Base-by-base conservation (phyloP, 1,284 basidiomycete genomes). In the Leccinum fallax region DNA sequence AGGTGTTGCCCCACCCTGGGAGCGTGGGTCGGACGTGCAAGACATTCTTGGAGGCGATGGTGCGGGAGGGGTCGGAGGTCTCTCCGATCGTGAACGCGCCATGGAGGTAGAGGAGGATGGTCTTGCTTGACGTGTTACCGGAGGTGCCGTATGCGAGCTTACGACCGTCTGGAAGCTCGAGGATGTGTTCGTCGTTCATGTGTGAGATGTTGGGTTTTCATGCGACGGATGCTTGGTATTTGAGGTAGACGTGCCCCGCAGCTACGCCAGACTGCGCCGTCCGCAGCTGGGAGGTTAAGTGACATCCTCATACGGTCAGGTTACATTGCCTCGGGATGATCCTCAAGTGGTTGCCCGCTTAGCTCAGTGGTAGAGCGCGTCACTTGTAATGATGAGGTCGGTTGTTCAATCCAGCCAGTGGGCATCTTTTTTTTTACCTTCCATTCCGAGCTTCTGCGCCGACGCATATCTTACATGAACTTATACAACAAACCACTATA, bases 1-100 rank as follows among this genome's bases (percentile, higher is more conserved):
- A 84, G 1, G 85, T 81, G 52, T 76, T 75, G 1, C 83, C 81
- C 83, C 85, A 86, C 4, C 84, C 85, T 10, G 84, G 80, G 21
- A 86, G 78, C 5, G 84, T 82, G 0, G 83, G 84, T 8, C 79
- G 76, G 49, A 87, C 66, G 58, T 74, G 74, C 66, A 83, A 84
- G 2, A 81, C 68, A 43, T 77, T 67, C 65, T 77, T 80, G n/a
- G 79, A 73, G 8, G 75, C 52, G 59, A 85, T 67, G 26, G 70
- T 64, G 16, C 66, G 73, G 3, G 78, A 74, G 3, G 72, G 64
- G 5, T 63, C 62, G 21, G 74, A 70, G 6, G 78, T 77, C 28
- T 77, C 75, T 3, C 84, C 85, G 19, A 86, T 67, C 52, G 76
- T 72, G 66, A 87, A 85, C 8, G 76, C 74, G 10, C 83, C 83